Evolutionary conservation across 78 protist species (phyloP).

Genomic region (Planoprotostelium fungivorum): DNA sequence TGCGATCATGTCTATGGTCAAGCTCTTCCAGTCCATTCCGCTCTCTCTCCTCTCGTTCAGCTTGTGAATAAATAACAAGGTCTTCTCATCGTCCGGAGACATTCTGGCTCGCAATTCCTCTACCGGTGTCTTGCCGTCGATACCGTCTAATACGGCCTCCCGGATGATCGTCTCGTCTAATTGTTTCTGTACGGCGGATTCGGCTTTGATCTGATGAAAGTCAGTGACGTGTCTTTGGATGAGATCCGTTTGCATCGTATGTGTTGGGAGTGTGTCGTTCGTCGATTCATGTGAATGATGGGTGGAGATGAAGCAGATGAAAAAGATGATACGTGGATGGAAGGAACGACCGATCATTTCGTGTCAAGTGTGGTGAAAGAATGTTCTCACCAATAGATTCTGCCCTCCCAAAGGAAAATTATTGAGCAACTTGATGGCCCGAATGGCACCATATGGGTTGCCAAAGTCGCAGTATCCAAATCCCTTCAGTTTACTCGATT

Average conservation of each 20-base stretch:
- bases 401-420: constrained; percentile 18
- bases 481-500: constrained; percentile 24
- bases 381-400: constrained; percentile 15
- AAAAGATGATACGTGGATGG: too few relatives aligned
- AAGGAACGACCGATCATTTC: too few relatives aligned
- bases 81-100: background rate
- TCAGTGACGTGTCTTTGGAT: too few relatives aligned
- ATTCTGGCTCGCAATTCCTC: background rate
- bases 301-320: too few relatives aligned
- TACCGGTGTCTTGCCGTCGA: background rate
- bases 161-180: background rate
- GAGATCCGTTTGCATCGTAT: too few relatives aligned
- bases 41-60: background rate
- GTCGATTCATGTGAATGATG: too few relatives aligned
- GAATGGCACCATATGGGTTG: constrained; percentile 35
- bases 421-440: constrained; percentile 32
- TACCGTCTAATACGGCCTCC: background rate
- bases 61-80: background rate
- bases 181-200: background rate
- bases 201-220: background rate
- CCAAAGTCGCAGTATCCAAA: constrained; percentile 53
- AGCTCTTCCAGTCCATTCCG: background rate
- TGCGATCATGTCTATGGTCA: background rate
- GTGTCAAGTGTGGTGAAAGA: too few relatives aligned
- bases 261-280: too few relatives aligned